Percentiles rank a stretch among this genome's conserved stretches.
phyloP scores from a whole-genome alignment of 352 stramenopile species.

The Phytophthora tubulina region DNA sequence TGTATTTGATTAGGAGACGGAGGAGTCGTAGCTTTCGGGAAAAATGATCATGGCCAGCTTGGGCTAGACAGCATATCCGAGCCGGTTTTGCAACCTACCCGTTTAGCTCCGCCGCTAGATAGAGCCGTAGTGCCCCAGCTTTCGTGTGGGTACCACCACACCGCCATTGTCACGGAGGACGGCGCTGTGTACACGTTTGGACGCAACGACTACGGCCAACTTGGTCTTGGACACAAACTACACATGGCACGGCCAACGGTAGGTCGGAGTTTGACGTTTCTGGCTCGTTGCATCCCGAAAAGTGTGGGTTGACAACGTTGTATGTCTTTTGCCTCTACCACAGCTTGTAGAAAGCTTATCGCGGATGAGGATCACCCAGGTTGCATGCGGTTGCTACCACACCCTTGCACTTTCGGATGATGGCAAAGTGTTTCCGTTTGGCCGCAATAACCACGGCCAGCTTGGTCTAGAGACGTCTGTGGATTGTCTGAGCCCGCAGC shows the following conservation, averaged over 20 bases:
- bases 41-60: conserved; percentile 94
- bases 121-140: conserved; percentile 75
- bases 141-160: conserved; percentile 94
- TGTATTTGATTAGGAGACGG: conserved; percentile 46
- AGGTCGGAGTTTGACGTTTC: conserved; percentile 14
- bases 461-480: conserved; percentile 82
- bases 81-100: conserved; percentile 57
- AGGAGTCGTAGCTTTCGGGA: conserved; percentile 88
- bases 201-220: conserved; percentile 94
- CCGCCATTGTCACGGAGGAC: conserved; percentile 73
- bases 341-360: conserved; percentile 65
- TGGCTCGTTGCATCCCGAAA: background rate
- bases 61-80: conserved; percentile 69
- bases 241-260: conserved; percentile 69
- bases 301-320: background rate
- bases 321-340: conserved; percentile 11
- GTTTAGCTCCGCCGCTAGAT: conserved; percentile 65
- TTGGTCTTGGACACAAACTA: conserved; percentile 90
- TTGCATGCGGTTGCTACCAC: conserved; percentile 89
- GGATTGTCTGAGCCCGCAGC: conserved; percentile 78
- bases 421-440: conserved; percentile 92
- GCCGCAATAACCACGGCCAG: conserved; percentile 95
- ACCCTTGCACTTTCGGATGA: conserved; percentile 86
- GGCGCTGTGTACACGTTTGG: conserved; percentile 90
- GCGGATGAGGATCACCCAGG: conserved; percentile 69